Percentiles rank a stretch among this genome's conserved stretches.
phyloP scores from a whole-genome alignment of 257 asterid genomes.

The Fraxinus quadrangulata region DNA sequence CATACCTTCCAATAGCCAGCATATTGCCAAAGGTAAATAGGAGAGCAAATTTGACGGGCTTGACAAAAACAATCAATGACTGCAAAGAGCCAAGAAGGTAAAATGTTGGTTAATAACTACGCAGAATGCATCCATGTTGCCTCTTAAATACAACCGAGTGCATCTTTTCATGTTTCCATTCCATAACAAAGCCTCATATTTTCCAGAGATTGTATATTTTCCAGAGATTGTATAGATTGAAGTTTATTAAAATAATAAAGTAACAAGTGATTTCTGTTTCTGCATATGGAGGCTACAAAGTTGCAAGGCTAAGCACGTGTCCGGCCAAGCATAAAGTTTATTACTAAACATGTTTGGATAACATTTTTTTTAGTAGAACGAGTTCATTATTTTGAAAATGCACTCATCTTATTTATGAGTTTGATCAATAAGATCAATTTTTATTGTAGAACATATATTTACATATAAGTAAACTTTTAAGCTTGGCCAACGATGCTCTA shows the following conservation, averaged over 20 bases:
- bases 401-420: neutral
- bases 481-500: neutral
- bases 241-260: neutral
- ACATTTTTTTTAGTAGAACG: neutral
- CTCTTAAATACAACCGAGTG: neutral
- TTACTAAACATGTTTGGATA: neutral
- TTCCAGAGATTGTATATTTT: neutral
- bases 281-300: neutral
- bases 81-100: constrained; percentile 42
- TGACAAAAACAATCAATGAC: constrained; percentile 78
- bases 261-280: neutral
- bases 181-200: neutral
- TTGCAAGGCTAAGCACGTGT: neutral
- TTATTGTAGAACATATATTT: neutral
- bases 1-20: constrained; percentile 89
- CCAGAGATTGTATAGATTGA: neutral
- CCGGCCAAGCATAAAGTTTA: neutral
- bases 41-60: constrained; percentile 83
- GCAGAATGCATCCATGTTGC: neutral
- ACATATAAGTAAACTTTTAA: neutral
- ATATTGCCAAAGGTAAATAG: constrained; percentile 85
- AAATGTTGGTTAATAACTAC: constrained; percentile 16
- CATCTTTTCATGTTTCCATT: neutral
- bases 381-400: neutral
- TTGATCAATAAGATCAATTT: neutral